Conservation (phyloP, 139 green algal species). For the Closterium sp. region DNA sequence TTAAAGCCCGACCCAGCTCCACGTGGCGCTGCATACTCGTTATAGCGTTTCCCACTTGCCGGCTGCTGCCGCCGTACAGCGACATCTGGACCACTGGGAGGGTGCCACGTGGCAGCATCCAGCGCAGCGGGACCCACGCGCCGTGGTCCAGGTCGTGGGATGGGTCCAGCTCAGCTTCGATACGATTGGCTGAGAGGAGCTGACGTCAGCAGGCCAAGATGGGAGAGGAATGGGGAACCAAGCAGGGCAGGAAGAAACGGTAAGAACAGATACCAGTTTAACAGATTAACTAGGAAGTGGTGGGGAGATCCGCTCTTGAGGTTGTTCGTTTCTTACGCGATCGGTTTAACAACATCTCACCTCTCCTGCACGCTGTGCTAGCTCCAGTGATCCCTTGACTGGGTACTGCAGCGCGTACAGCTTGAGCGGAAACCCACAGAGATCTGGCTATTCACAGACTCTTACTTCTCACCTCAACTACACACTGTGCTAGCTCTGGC, state of each 20-base stretch:
- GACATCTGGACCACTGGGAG: constrained; percentile 71
- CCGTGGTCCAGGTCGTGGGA: constrained; percentile 71
- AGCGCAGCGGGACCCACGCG: constrained; percentile 73
- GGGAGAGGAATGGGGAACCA: background rate
- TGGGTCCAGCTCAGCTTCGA: constrained; percentile 52
- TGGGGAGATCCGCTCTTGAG: background rate
- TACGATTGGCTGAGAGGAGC: constrained; percentile 59
- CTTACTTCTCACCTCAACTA: too few species aligned
- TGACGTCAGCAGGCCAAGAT: background rate
- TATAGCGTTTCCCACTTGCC: constrained; percentile 31
- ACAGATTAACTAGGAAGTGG: background rate
- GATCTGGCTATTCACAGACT: too few species aligned
- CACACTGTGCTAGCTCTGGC: too few species aligned
- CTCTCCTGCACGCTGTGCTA: too few species aligned
- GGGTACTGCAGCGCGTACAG: too few species aligned
- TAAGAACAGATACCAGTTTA: background rate
- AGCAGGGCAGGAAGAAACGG: background rate
- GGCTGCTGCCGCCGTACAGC: constrained; percentile 46
- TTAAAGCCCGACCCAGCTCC: constrained; percentile 66
- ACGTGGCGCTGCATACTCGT: constrained; percentile 45
- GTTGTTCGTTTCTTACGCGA: too few species aligned
- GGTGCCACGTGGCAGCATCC: constrained; percentile 65
- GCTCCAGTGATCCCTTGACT: too few species aligned
- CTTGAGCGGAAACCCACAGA: too few species aligned
- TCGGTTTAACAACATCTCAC: too few species aligned